A percentile compares a stretch with the other conserved stretches of the same genome.
Evolutionary conservation across 768 basidiomycete genomes (phyloP).

Genomic region (Auricularia auricula-judae): DNA sequence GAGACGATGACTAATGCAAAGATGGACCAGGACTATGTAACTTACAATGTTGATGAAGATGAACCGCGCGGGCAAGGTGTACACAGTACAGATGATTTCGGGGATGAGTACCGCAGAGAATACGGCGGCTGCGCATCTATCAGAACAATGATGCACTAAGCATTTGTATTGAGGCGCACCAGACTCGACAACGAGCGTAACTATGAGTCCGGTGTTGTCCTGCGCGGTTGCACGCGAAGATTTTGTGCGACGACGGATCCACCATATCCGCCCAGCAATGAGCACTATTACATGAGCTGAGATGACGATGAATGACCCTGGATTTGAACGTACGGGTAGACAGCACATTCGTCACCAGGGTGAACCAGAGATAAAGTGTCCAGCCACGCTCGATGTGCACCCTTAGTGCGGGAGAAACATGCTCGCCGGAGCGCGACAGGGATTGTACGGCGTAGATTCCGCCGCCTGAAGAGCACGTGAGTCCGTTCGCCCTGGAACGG

Average conservation of each 20-base stretch:
- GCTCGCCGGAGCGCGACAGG: not conserved
- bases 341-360: not conserved
- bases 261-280: not conserved
- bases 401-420: not conserved
- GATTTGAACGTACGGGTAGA: not conserved
- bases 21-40: no score
- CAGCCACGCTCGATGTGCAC: not conserved
- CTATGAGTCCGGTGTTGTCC: not conserved
- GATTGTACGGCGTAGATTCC: not conserved
- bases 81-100: not conserved
- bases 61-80: not conserved
- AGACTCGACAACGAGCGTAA: not conserved
- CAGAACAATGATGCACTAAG: no score
- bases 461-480: no score
- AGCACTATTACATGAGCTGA: not conserved
- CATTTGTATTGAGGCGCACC: not conserved
- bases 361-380: not conserved
- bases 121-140: not conserved
- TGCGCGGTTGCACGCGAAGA: not conserved
- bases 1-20: no score
- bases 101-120: not conserved
- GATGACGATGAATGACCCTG: not conserved
- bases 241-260: not conserved
- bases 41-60: not conserved
- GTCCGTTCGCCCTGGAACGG: no score